These are phyloP conservation scores for Dalbergia cultrata DNA, from an alignment of 306 rosid genomes.

Conservation along the genomic window DNA sequence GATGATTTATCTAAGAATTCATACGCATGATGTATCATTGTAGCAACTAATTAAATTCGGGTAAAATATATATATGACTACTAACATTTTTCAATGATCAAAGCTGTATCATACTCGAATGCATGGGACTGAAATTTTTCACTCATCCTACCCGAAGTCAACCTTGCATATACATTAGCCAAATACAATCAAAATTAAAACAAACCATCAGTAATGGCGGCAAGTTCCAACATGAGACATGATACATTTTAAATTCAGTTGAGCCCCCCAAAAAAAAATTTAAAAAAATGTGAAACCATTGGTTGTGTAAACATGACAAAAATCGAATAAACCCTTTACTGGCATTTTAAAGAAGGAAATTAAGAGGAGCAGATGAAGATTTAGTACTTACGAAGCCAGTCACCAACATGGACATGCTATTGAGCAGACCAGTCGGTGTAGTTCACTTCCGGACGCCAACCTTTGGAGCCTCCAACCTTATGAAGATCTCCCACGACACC, in stretches of 20 bases:
- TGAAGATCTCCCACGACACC: constrained; percentile 40
- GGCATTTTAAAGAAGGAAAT: neutral
- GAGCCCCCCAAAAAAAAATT: too few relatives aligned
- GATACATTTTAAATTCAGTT: too few relatives aligned
- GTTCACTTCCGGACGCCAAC: constrained; percentile 67
- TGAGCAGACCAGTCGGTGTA: constrained; percentile 75
- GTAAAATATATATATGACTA: too few relatives aligned
- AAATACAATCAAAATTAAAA: neutral
- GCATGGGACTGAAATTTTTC: neutral
- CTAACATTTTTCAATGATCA: too few relatives aligned
- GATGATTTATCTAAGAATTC: too few relatives aligned
- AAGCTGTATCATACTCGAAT: too few relatives aligned
- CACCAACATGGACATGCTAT: constrained; percentile 58
- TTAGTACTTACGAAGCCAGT: constrained; percentile 82
- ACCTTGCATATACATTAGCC: neutral
- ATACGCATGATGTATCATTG: too few relatives aligned
- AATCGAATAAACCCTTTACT: neutral
- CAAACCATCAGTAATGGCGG: too few relatives aligned
- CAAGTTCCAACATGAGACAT: too few relatives aligned
- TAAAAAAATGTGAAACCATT: neutral
- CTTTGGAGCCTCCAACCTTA: constrained; percentile 72
- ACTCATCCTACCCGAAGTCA: neutral
- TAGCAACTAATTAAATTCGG: too few relatives aligned
- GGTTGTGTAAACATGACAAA: neutral
- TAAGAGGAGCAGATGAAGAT: neutral